Evolutionary conservation across 805 yeast genomes (phyloP).

Genomic region (Lipomyces oligophaga): DNA sequence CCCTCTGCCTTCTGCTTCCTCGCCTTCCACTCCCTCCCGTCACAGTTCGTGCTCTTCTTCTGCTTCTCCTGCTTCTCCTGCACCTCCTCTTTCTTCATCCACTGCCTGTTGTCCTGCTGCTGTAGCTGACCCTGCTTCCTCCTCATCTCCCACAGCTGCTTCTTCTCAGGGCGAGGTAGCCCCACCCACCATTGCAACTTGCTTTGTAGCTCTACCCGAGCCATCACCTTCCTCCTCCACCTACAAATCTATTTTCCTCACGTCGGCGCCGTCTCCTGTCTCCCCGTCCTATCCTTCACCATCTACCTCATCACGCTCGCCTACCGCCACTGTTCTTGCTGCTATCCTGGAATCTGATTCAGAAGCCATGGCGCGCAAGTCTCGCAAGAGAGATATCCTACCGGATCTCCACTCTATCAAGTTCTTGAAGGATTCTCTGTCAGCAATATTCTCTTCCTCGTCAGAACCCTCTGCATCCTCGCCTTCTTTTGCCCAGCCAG

Average conservation of each 20-base stretch:
- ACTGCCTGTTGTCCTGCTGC: not conserved
- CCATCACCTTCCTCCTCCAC: slow-evolving; percentile 4
- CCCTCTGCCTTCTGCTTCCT: slow-evolving; percentile 13
- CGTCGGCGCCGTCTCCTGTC: too few relatives aligned
- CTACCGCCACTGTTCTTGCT: slow-evolving; percentile 2
- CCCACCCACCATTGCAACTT: slow-evolving; percentile 11
- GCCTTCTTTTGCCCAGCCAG: not conserved
- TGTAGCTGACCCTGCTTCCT: not conserved
- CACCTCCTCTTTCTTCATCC: not conserved
- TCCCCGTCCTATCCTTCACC: too few relatives aligned
- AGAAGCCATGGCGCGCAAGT: not conserved
- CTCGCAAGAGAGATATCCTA: slow-evolving; percentile 19
- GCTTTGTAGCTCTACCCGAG: too few relatives aligned
- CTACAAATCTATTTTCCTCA: not conserved
- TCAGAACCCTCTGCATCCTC: not conserved
- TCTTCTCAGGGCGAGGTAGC: slow-evolving; percentile 3
- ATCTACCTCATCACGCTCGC: too few relatives aligned
- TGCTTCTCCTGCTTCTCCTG: not conserved
- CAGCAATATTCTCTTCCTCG: not conserved
- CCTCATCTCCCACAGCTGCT: too few relatives aligned
- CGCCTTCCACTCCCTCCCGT: not conserved
- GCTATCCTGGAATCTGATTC: slow-evolving; percentile 6
- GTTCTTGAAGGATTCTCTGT: not conserved
- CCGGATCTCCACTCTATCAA: slow-evolving; percentile 15
- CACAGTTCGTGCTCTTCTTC: not conserved